phyloP scores from a whole-genome alignment of 768 basidiomycete genomes.

The Suillus americanus region DNA sequence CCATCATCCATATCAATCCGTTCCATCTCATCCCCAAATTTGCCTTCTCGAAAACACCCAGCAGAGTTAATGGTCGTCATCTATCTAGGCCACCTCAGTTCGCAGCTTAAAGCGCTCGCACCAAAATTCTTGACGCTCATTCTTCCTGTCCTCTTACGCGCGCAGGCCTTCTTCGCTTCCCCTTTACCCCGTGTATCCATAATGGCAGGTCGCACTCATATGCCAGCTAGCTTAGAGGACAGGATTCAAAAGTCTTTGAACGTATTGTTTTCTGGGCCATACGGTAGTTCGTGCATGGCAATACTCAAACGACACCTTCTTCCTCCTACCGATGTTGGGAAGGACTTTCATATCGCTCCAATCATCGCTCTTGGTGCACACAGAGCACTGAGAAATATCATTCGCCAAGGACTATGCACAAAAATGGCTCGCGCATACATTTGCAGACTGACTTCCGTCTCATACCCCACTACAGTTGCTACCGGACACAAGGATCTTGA shows the following conservation, averaged over 20 bases:
- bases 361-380: conserved; percentile 58
- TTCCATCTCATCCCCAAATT: conserved; percentile 36
- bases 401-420: conserved; percentile 59
- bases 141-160: conserved; percentile 73
- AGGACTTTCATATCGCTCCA: conserved; percentile 28
- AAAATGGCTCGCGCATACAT: conserved; percentile 71
- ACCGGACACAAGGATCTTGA: conserved; percentile 61
- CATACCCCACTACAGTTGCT: conserved; percentile 59
- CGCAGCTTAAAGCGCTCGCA: conserved; percentile 59
- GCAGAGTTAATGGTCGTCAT: conserved; percentile 63
- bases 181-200: conserved; percentile 71
- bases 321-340: conserved; percentile 36
- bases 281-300: conserved; percentile 61
- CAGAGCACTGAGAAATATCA: conserved; percentile 60
- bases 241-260: conserved; percentile 56
- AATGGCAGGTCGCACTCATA: conserved; percentile 34
- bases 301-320: conserved; percentile 60
- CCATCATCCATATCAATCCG: conserved; percentile 59
- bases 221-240: conserved; percentile 44
- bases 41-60: conserved; percentile 41
- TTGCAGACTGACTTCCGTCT: conserved; percentile 46
- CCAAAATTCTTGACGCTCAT: conserved; percentile 53
- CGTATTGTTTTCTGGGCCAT: conserved; percentile 62
- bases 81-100: conserved; percentile 63
- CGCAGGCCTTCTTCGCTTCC: conserved; percentile 60